Base-by-base conservation (phyloP, 495 filamentous ascomycete species). In the Lepraria neglecta region DNA sequence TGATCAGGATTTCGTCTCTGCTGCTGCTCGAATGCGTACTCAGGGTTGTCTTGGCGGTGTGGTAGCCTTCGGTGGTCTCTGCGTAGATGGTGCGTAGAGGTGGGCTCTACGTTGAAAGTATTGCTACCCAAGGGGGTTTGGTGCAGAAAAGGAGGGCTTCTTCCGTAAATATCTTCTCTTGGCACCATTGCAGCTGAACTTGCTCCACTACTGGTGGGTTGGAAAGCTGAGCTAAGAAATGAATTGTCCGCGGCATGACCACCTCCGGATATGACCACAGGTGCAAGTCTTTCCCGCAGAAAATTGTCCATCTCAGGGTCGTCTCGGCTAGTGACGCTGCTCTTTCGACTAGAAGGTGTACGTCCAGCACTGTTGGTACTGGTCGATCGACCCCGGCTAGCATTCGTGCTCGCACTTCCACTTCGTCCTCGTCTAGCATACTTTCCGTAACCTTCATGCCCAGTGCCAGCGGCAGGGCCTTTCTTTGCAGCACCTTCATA, bases 391-490 rank as follows among this genome's bases (percentile, higher is more conserved):
- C 75, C 75, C 59, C 80, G 71, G 24, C 69, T 71, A 12, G 72
- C 75, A 40, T 71, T 77, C 27, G 68, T 74, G 63, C 75, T 82
- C 63, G 78, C 74, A 58, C 75, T 72, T 48, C 80, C 82, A 48
- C 77, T 78, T 27, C 79, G 72, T 24, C 75, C 81, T 51, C 74
- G 75, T 55, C 75, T 73, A 33, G 72, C 81, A 78, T 83, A 95
- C 69, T 83, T 87, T 9, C 91, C 90, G 70, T 97, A 97, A 48
- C 92, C 94, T 76, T 97, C 94, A 72, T 97, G 91, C 3, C 94
- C 94, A 38, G 95, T 99, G 40, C 94, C 95, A 33, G 94, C 94
- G 6, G 80, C 82, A 19, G 94, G 94, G 0, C 94, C 95, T 72
- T 92, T 95, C 58, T 87, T 84, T 15, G 73, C 44, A 6, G 75